A percentile compares a stretch with the other conserved stretches of the same genome.
These are phyloP conservation scores for Apiotrichum sp. DNA, from an alignment of 1,284 basidiomycete genomes.

Conservation along the genomic window DNA sequence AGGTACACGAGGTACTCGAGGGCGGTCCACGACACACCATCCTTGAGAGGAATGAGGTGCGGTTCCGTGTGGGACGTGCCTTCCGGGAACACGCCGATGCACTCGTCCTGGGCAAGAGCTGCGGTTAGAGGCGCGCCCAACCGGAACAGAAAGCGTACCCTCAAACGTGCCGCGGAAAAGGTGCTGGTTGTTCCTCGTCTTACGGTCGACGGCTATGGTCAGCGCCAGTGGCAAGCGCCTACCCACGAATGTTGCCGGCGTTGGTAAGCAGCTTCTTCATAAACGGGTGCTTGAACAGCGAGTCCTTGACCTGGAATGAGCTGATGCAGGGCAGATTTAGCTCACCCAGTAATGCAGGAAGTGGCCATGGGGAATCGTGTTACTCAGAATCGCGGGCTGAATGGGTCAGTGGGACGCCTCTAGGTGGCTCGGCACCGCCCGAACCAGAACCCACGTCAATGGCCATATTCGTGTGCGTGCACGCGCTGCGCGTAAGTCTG, in stretches of 20 bases:
- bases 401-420: neutral
- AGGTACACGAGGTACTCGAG: conserved; percentile 84
- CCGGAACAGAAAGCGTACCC: conserved; percentile 22
- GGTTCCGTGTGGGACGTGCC: conserved; percentile 73
- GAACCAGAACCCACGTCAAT: conserved; percentile 64
- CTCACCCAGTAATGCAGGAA: conserved; percentile 91
- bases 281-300: conserved; percentile 69
- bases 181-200: conserved; percentile 78
- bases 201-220: conserved; percentile 72
- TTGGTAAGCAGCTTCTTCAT: conserved; percentile 70
- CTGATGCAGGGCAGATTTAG: too few relatives aligned
- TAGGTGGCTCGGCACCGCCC: neutral
- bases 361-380: conserved; percentile 40
- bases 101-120: conserved; percentile 66
- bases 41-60: conserved; percentile 85
- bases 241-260: conserved; percentile 71
- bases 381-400: conserved; percentile 43
- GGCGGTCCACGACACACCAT: conserved; percentile 92
- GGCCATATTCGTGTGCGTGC: conserved; percentile 89
- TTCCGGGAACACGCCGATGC: conserved; percentile 90
- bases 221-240: neutral
- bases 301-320: conserved; percentile 46
- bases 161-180: conserved; percentile 89
- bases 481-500: conserved; percentile 53
- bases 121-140: neutral